phyloP scores from a whole-genome alignment of 2,329 filamentous ascomycete species.

The Aspergillus neoniger region DNA sequence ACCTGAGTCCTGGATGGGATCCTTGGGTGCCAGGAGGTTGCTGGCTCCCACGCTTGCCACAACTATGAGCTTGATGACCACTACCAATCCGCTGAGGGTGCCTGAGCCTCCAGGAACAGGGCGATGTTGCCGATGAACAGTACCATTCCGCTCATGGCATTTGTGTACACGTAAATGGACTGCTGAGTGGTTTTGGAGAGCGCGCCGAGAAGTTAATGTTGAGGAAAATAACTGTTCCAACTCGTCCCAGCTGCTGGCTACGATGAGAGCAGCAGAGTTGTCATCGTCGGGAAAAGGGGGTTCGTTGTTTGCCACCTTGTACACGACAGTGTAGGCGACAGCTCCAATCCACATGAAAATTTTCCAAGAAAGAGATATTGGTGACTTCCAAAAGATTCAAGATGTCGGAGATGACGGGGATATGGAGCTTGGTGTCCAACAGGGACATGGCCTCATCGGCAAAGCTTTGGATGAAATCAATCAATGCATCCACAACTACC shows the following conservation, averaged over 20 bases:
- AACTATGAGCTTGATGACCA: neutral
- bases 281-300: slow-evolving; percentile 5
- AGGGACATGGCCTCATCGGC: slow-evolving; percentile 1
- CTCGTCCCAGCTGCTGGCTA: neutral
- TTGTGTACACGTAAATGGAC: neutral
- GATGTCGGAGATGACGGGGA: slow-evolving; percentile 14
- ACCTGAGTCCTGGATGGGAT: neutral
- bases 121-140: neutral
- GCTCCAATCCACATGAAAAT: slow-evolving; percentile 10
- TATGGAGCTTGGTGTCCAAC: slow-evolving; percentile 14
- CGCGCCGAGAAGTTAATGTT: no score
- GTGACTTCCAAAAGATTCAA: slow-evolving; percentile 7
- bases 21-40: neutral
- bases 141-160: neutral
- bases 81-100: neutral
- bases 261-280: neutral
- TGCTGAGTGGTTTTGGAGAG: neutral
- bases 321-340: slow-evolving; percentile 5
- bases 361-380: slow-evolving; percentile 11
- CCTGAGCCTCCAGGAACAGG: neutral
- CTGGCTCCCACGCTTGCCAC: neutral
- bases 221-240: neutral
- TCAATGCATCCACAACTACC: slow-evolving; percentile 10
- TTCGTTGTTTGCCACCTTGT: slow-evolving; percentile 6
- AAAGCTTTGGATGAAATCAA: slow-evolving; percentile 2